Evolutionary conservation across 768 basidiomycete genomes (phyloP).

Genomic region (Leucocoprinus birnbaumii): DNA sequence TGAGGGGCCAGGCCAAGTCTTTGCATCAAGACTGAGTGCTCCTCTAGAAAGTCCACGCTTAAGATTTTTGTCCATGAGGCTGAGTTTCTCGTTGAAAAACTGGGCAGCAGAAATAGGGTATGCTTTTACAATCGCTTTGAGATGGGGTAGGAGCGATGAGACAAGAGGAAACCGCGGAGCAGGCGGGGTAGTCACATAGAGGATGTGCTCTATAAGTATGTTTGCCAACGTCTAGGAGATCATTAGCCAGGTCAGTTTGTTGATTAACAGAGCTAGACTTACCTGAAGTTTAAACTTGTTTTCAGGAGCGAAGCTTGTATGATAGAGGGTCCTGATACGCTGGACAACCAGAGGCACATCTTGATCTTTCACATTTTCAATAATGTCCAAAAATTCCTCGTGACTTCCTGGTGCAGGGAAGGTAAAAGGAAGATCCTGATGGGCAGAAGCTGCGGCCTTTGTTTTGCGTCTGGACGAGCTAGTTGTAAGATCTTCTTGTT

Average conservation of each 20-base stretch:
- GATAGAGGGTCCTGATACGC: slow-evolving; percentile 87
- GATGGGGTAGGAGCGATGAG: slow-evolving; percentile 69
- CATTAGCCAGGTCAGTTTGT: slow-evolving; percentile 8
- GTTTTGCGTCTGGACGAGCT: slow-evolving; percentile 27
- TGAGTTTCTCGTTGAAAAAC: slow-evolving; percentile 78
- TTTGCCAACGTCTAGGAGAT: slow-evolving; percentile 58
- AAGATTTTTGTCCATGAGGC: slow-evolving; percentile 93
- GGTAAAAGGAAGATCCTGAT: slow-evolving; percentile 82
- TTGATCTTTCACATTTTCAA: slow-evolving; percentile 66
- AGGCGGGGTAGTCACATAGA: slow-evolving; percentile 69
- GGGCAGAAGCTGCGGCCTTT: slow-evolving; percentile 27
- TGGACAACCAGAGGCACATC: slow-evolving; percentile 82
- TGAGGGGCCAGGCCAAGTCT: slow-evolving; percentile 85
- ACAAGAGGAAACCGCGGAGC: slow-evolving; percentile 58
- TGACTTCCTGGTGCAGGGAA: slow-evolving; percentile 87
- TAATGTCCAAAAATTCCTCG: slow-evolving; percentile 84
- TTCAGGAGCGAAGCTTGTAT: slow-evolving; percentile 86
- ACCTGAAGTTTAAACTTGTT: slow-evolving; percentile 95
- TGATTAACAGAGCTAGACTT: slow-evolving; percentile 17
- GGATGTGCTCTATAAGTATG: slow-evolving; percentile 85
- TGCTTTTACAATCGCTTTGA: slow-evolving; percentile 71
- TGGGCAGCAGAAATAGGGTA: slow-evolving; percentile 82
- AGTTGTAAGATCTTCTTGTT: slow-evolving; percentile 38
- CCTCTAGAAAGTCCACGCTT: slow-evolving; percentile 76
- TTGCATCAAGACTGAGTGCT: slow-evolving; percentile 53